These are phyloP conservation scores for Russula ochroleuca DNA, from an alignment of 768 basidiomycete species.

Conservation along the genomic window DNA sequence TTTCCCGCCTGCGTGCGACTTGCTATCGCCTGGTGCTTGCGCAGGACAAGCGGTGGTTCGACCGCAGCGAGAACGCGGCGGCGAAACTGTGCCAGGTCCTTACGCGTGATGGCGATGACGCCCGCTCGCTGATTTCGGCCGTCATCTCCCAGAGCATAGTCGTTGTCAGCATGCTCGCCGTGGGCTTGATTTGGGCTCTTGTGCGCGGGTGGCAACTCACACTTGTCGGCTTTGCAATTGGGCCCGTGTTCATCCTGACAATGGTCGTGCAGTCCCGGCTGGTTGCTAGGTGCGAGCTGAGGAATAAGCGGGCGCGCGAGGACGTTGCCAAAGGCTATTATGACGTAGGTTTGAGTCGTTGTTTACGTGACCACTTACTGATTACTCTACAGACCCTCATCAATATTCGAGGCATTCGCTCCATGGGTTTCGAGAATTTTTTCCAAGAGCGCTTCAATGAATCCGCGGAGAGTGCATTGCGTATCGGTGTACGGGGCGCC, in stretches of 20 bases:
- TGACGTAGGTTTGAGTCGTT: constrained; percentile 49
- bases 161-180: constrained; percentile 71
- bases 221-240: constrained; percentile 82
- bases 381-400: constrained; percentile 51
- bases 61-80: constrained; percentile 56
- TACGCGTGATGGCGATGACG: constrained; percentile 89
- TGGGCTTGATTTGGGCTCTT: constrained; percentile 89
- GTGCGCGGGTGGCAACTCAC: constrained; percentile 88
- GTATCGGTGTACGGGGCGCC: constrained; percentile 71
- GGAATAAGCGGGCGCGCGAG: constrained; percentile 85
- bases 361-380: constrained; percentile 11
- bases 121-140: constrained; percentile 66
- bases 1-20: constrained; percentile 53
- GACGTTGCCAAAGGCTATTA: constrained; percentile 81
- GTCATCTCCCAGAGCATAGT: constrained; percentile 70
- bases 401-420: constrained; percentile 81
- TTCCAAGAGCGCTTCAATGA: constrained; percentile 67
- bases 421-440: constrained; percentile 76
- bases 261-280: constrained; percentile 75
- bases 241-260: constrained; percentile 71
- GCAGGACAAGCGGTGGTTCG: constrained; percentile 90
- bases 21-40: constrained; percentile 57
- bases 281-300: constrained; percentile 63
- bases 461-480: constrained; percentile 55
- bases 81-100: constrained; percentile 64